Evolutionary conservation across 2,329 filamentous ascomycete genomes (phyloP).

Genomic region (Chrysosporium keratinophilum): DNA sequence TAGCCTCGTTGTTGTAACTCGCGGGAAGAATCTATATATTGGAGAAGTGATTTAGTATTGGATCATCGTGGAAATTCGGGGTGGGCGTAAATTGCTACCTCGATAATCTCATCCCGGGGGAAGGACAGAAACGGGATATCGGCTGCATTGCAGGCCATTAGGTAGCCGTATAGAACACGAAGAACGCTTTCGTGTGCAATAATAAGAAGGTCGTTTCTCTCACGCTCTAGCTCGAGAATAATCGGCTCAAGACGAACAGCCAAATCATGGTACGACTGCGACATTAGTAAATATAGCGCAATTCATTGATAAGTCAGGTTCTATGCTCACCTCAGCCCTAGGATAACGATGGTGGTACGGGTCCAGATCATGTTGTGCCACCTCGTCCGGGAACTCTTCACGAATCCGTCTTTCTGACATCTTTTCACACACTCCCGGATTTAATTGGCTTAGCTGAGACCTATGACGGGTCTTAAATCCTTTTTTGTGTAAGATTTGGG

Average conservation of each 20-base stretch:
- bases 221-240: constrained; percentile 90
- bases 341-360: constrained; percentile 97
- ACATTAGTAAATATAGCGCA: neutral
- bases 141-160: constrained; percentile 95
- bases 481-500: constrained; percentile 63
- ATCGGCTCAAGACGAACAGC: constrained; percentile 97
- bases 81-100: constrained; percentile 46
- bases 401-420: constrained; percentile 76
- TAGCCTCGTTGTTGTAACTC: constrained; percentile 92
- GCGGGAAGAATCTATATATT: constrained; percentile 69
- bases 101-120: constrained; percentile 92
- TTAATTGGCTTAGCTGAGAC: constrained; percentile 93
- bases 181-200: constrained; percentile 98
- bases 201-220: constrained; percentile 94
- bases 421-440: constrained; percentile 91
- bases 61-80: neutral
- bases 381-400: constrained; percentile 75
- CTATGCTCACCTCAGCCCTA: constrained; percentile 64
- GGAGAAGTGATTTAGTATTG: neutral
- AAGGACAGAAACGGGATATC: constrained; percentile 91
- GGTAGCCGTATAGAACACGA: constrained; percentile 88
- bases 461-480: constrained; percentile 83
- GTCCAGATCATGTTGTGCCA: constrained; percentile 83
- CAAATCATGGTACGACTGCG: constrained; percentile 89
- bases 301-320: neutral